A percentile compares a stretch with the other conserved stretches of the same genome.
Evolutionary conservation across 1,284 basidiomycete species (phyloP).

Genomic region (Omphalotus olearius): DNA sequence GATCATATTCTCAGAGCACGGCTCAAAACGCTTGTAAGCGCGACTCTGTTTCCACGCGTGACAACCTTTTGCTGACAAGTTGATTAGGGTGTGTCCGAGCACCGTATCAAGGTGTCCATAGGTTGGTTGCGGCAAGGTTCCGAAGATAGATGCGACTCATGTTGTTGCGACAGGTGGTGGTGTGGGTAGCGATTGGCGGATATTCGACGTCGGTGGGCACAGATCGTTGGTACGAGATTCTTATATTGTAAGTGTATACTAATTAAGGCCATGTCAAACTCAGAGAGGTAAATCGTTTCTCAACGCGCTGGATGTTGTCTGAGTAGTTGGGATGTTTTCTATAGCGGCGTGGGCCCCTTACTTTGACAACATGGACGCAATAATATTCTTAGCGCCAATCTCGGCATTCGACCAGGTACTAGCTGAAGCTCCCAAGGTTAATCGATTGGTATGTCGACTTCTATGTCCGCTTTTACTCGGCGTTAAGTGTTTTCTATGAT

Average conservation of each 20-base stretch:
- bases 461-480: background rate
- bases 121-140: conserved; percentile 23
- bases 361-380: conserved; percentile 63
- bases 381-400: conserved; percentile 70
- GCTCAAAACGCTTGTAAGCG: conserved; percentile 80
- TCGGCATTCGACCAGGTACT: conserved; percentile 74
- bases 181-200: conserved; percentile 28
- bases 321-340: background rate
- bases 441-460: conserved; percentile 44
- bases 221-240: conserved; percentile 45
- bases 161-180: conserved; percentile 10
- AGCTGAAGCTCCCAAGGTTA: conserved; percentile 59
- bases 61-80: background rate
- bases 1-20: conserved; percentile 92
- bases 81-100: conserved; percentile 42
- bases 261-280: background rate
- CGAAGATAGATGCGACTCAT: background rate
- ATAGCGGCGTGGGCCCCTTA: conserved; percentile 68
- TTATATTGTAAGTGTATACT: background rate
- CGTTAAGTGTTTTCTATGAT: conserved; percentile 1
- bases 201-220: conserved; percentile 56
- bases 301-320: background rate
- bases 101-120: conserved; percentile 39
- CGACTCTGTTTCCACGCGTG: background rate
- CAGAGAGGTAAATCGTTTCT: conserved; percentile 30